Evolutionary conservation across 2,329 filamentous ascomycete genomes (phyloP).

Genomic region (Catunica adiposa): DNA sequence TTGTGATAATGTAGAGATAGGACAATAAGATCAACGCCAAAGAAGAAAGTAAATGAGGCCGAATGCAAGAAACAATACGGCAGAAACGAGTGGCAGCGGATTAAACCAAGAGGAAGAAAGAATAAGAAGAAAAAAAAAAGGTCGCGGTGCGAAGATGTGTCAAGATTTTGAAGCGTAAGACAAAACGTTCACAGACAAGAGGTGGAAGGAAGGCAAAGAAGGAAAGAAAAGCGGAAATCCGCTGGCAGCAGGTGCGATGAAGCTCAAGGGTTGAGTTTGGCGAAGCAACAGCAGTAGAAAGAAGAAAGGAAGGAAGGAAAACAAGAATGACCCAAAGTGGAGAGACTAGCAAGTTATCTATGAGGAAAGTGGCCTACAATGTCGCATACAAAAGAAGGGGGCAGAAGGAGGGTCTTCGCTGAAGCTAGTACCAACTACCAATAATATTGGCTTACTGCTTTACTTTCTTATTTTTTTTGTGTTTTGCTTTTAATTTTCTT

Average conservation of each 20-base stretch:
- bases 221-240: not conserved
- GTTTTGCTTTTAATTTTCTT: too few species aligned
- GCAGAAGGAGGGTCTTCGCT: too few species aligned
- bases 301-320: not conserved
- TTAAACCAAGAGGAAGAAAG: not conserved
- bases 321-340: not conserved
- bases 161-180: not conserved
- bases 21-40: not conserved
- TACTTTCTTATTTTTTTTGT: too few species aligned
- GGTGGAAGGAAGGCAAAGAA: not conserved
- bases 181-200: not conserved
- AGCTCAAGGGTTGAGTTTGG: not conserved
- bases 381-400: too few species aligned
- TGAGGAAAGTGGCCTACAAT: not conserved
- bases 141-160: not conserved
- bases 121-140: not conserved
- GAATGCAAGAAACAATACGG: too few species aligned
- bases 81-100: not conserved
- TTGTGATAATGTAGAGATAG: not conserved
- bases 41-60: not conserved
- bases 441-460: too few species aligned
- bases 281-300: not conserved
- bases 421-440: too few species aligned
- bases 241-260: not conserved
- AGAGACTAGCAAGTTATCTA: not conserved